Conservation (phyloP, 768 basidiomycete species). For the Amanita thiersii region DNA sequence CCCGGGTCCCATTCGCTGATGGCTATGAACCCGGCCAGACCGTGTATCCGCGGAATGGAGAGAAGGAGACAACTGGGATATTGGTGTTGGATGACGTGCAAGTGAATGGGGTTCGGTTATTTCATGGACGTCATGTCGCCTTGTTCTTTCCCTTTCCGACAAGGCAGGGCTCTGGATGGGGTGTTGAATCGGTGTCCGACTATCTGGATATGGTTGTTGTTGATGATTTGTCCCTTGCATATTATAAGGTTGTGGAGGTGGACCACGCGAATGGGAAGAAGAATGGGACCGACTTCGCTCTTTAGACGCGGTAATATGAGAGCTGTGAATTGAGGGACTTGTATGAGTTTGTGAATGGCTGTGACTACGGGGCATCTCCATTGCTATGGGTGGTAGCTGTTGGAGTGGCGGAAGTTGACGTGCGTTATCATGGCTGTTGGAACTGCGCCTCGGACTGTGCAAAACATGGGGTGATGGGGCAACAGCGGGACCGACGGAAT, state of each 20-base stretch:
- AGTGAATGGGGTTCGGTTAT: conserved; percentile 23
- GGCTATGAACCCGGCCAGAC: conserved; percentile 44
- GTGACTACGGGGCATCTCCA: conserved; percentile 24
- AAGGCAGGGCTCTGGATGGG: conserved; percentile 43
- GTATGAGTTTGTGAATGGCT: conserved; percentile 23
- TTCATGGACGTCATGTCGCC: conserved; percentile 43
- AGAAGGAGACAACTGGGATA: conserved; percentile 27
- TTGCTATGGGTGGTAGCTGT: conserved; percentile 37
- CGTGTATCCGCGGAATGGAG: conserved; percentile 26
- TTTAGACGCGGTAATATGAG: conserved; percentile 23
- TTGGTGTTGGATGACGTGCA: conserved; percentile 21
- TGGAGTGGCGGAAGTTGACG: conserved; percentile 43
- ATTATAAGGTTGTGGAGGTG: conserved; percentile 28
- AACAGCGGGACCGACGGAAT: conserved; percentile 33
- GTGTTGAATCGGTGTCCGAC: conserved; percentile 34
- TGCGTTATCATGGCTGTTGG: conserved; percentile 31
- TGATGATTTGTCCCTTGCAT: conserved; percentile 28
- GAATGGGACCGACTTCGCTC: conserved; percentile 27
- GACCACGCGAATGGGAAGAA: conserved; percentile 42
- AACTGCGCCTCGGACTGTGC: conserved; percentile 35
- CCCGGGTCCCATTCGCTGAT: conserved; percentile 61
- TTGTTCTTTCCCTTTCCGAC: conserved; percentile 35
- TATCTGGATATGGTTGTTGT: conserved; percentile 43
- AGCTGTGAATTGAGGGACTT: conserved; percentile 23
- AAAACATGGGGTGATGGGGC: conserved; percentile 28